Conservation (phyloP, 768 basidiomycete genomes). For the Leccinum aurantiacum region DNA sequence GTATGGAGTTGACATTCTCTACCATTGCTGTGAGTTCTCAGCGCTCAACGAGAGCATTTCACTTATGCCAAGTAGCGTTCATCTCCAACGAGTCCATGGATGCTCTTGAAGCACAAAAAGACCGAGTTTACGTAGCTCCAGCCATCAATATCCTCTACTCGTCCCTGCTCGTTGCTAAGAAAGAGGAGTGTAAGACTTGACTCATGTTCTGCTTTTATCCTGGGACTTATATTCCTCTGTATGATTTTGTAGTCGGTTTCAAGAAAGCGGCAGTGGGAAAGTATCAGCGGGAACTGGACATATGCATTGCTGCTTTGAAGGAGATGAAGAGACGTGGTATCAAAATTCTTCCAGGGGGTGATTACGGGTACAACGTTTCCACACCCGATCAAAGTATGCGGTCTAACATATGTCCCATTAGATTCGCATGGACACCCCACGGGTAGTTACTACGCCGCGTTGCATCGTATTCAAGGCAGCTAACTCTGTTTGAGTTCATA, state of each 20-base stretch:
- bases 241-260: conserved; percentile 20
- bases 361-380: conserved; percentile 32
- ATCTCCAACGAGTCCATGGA: conserved; percentile 39
- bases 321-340: conserved; percentile 39
- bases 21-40: conserved; percentile 25
- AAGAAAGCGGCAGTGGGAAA: conserved; percentile 14
- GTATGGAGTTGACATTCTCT: conserved; percentile 36
- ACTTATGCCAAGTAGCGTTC: conserved; percentile 29
- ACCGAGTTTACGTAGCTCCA: conserved; percentile 34
- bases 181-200: conserved; percentile 21
- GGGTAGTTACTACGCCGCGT: conserved; percentile 16
- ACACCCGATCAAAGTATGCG: background rate
- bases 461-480: background rate
- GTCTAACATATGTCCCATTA: conserved; percentile 7
- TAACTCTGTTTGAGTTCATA: conserved; percentile 29
- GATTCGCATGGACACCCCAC: conserved; percentile 34
- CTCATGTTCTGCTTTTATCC: background rate
- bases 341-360: conserved; percentile 38
- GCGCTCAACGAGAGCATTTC: background rate
- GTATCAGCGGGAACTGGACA: conserved; percentile 34
- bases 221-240: background rate
- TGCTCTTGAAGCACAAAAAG: conserved; percentile 36
- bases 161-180: conserved; percentile 27
- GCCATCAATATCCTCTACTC: conserved; percentile 33
- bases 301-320: conserved; percentile 34